Percentiles rank a stretch among this genome's conserved stretches.
Evolutionary conservation across 495 filamentous ascomycete genomes (phyloP).

Genomic region (Penicillium turbatum): DNA sequence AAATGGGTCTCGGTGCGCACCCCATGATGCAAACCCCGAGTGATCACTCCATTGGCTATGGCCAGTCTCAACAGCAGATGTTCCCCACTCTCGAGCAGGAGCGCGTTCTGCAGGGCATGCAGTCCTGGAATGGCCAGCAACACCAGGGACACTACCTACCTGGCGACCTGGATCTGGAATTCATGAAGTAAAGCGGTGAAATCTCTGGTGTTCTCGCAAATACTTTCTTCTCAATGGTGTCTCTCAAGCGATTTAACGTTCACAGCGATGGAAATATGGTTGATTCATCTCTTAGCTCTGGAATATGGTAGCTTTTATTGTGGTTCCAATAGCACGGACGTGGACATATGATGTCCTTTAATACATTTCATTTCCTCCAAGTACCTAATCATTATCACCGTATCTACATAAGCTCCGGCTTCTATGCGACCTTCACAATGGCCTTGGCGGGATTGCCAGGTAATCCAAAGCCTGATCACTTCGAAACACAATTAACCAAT

Average conservation of each 20-base stretch:
- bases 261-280: slow-evolving; percentile 2
- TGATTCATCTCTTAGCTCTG: neutral
- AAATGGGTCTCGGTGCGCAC: slow-evolving; percentile 1
- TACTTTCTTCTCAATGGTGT: neutral
- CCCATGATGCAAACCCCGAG: slow-evolving; percentile 3
- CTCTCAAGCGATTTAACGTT: slow-evolving; percentile 3
- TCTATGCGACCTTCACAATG: no score
- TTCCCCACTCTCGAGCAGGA: slow-evolving; percentile 23
- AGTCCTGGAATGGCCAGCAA: slow-evolving; percentile 15
- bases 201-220: neutral
- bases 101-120: slow-evolving; percentile 10
- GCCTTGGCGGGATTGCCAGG: no score
- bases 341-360: no score
- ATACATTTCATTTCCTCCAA: neutral
- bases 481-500: no score
- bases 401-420: no score
- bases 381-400: neutral
- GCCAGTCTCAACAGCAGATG: slow-evolving; percentile 16
- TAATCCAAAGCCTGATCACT: no score
- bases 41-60: neutral
- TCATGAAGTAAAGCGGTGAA: slow-evolving; percentile 11
- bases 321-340: neutral
- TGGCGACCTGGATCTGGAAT: slow-evolving; percentile 18
- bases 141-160: slow-evolving; percentile 10
- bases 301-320: no score